A percentile compares a stretch with the other conserved stretches of the same genome.
These are phyloP conservation scores for Primulina tabacum DNA, from an alignment of 257 asterid genomes.

Conservation along the genomic window DNA sequence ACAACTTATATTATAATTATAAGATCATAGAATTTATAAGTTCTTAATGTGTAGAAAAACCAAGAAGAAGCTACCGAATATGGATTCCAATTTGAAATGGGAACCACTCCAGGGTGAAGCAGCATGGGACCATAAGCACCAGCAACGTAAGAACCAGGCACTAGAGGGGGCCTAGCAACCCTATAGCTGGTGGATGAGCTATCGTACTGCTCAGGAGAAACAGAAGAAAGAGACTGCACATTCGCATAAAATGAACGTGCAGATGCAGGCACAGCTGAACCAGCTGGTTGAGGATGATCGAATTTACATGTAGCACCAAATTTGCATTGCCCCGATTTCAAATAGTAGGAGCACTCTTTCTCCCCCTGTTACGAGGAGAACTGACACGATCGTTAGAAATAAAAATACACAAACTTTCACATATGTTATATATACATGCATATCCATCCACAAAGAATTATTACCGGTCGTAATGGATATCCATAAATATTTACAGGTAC, in stretches of 20 bases:
- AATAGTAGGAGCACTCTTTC: constrained; percentile 91
- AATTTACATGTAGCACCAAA: constrained; percentile 85
- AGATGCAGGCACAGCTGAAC: constrained; percentile 57
- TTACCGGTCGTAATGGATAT: constrained; percentile 86
- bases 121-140: constrained; percentile 75
- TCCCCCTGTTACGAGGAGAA: constrained; percentile 54
- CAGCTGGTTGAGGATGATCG: constrained; percentile 82
- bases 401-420: not conserved
- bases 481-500: constrained; percentile 69
- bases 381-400: constrained; percentile 6
- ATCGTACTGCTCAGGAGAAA: constrained; percentile 52
- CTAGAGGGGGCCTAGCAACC: constrained; percentile 63
- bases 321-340: constrained; percentile 97
- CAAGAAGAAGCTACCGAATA: constrained; percentile 48
- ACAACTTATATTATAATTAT: not conserved
- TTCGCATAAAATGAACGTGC: constrained; percentile 88
- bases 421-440: not conserved
- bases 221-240: constrained; percentile 69
- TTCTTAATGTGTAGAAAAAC: not conserved
- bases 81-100: constrained; percentile 72
- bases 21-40: not conserved
- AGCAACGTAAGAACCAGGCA: constrained; percentile 66
- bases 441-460: constrained; percentile 4
- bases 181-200: constrained; percentile 42
- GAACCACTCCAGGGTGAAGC: constrained; percentile 71